Evolutionary conservation across 192 early-diverging fungal species (phyloP), one percentile per base, ranked within the genome.

Genomic region (Coemansia sp.): DNA sequence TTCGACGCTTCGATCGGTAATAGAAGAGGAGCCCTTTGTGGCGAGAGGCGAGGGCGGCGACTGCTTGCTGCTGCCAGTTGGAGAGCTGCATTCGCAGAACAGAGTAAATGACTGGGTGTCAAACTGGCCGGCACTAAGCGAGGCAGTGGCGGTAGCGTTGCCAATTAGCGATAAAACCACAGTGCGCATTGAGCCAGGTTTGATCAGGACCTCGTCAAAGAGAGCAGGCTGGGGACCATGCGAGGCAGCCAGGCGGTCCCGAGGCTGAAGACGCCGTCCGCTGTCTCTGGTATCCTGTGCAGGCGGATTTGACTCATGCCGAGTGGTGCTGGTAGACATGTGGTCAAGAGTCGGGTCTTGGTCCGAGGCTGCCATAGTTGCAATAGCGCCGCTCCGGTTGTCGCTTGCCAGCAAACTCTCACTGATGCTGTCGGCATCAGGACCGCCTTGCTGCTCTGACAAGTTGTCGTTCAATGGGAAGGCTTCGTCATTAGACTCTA

Each of bases 201-300:
- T 89, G 41, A 99, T 70, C 17, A 88, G 66, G 24, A 99, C 71
- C 70, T 99, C 97, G 72, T 99, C 96, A 58, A 75, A 71, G 53
- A 68, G 71, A 45, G 75, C 76, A 2, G 77, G 31, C 64, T 69
- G 67, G 60, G 45, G 65, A 5, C 45, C 44, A n/a, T 67, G 65
- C 8, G 58, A 51, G 34, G 48, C 40, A 3, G 36, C 32, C n/a
- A 44, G 44, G 40, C 64, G 64, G 3, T 55, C 20, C 5, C 62
- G 66, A 27, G 59, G 62, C 34, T 60, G 63, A 22, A 41, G 42
- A 29, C 56, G 55, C 2, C 66, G 66, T 11, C 45, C 56, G 40
- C 29, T 19, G 29, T 68, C 66, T 41, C 53, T n/a, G 10, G 34
- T 19, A 3, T 59, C 55, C 9, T 59, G 65, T 8, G 40, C 24